Conservation (phyloP, 441 rosid genomes). For the Jatropha multifida region DNA sequence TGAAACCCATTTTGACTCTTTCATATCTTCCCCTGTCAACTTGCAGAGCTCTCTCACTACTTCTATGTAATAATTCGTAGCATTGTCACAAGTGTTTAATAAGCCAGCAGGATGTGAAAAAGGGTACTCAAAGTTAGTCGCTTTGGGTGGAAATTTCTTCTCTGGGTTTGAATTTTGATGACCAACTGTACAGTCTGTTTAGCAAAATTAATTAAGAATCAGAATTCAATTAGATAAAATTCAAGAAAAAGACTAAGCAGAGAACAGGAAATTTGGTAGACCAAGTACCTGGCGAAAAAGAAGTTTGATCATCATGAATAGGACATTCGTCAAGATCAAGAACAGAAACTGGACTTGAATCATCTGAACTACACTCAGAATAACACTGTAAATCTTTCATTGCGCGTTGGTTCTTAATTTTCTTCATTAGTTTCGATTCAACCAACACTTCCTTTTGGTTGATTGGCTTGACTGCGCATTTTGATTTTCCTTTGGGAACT, state of each 20-base stretch:
- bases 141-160: constrained; percentile 22
- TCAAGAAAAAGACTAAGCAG: not conserved
- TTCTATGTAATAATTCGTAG: constrained; percentile 33
- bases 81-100: constrained; percentile 25
- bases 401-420: constrained; percentile 29
- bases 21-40: constrained; percentile 50
- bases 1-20: constrained; percentile 42
- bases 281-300: constrained; percentile 40
- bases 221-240: not conserved
- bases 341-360: constrained; percentile 59
- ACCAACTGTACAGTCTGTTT: constrained; percentile 17
- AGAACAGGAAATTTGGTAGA: constrained; percentile 6
- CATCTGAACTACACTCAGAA: constrained; percentile 35
- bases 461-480: constrained; percentile 26
- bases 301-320: constrained; percentile 28
- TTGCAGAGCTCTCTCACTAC: constrained; percentile 38
- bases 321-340: constrained; percentile 43
- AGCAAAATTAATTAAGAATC: not conserved
- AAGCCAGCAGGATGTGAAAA: constrained; percentile 5
- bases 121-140: not conserved
- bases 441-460: constrained; percentile 33
- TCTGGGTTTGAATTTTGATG: constrained; percentile 18
- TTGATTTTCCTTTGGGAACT: constrained; percentile 20
- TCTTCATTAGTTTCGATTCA: constrained; percentile 36
- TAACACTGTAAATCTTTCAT: constrained; percentile 11